Conservation (phyloP, 2,329 filamentous ascomycete species). For the Exutisphaerella laricina region DNA sequence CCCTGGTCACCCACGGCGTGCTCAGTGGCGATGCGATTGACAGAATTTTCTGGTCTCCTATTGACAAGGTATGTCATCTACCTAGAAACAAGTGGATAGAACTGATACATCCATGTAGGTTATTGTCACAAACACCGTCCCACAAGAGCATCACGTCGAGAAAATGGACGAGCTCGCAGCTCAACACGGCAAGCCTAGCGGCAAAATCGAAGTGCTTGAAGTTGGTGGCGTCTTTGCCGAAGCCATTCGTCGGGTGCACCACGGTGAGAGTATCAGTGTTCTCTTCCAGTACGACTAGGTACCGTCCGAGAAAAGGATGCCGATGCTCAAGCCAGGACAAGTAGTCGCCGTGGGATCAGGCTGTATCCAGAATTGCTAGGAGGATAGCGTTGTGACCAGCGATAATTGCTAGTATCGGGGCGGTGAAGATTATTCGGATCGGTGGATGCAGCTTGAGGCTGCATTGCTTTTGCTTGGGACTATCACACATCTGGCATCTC, state of each 20-base stretch:
- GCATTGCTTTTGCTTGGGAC: not conserved
- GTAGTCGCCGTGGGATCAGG: not conserved
- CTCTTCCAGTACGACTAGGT: slow-evolving; percentile 76
- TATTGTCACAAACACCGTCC: slow-evolving; percentile 90
- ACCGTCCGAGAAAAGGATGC: slow-evolving; percentile 6
- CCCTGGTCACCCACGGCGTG: slow-evolving; percentile 89
- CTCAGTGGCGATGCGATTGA: slow-evolving; percentile 92
- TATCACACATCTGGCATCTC: not conserved
- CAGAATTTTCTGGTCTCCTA: slow-evolving; percentile 83
- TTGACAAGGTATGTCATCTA: slow-evolving; percentile 63
- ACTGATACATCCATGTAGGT: slow-evolving; percentile 40
- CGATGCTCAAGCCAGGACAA: not conserved
- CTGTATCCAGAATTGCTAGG: not conserved
- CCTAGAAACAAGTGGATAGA: not conserved
- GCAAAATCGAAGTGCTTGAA: slow-evolving; percentile 85
- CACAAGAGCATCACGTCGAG: slow-evolving; percentile 73
- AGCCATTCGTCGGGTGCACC: slow-evolving; percentile 90
- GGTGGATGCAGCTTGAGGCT: not conserved
- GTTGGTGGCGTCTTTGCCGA: slow-evolving; percentile 86
- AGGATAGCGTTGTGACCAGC: not conserved
- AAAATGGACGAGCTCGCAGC: slow-evolving; percentile 19
- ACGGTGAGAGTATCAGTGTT: slow-evolving; percentile 95
- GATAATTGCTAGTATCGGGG: not conserved
- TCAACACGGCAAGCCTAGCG: slow-evolving; percentile 52
- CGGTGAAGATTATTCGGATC: too few species aligned